phyloP scores from a whole-genome alignment of 176 grass and related monocot genomes.

The bread wheat (Triticum aestivum) region IWGSC_CS_RefSeq_v2.1 NC_057810.1:301918491-301918990 shows the following conservation, averaged over 20 bases:
- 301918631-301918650: conserved; percentile 27
- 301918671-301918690: conserved; percentile 13
- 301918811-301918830: conserved; percentile 47
- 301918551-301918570: conserved; percentile 51
- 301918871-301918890: conserved; percentile 7
- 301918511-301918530: conserved; percentile 69
- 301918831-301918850: conserved; percentile 28
- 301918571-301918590: conserved; percentile 60
- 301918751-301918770: conserved; percentile 80
- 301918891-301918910: conserved; percentile 29
- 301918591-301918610: conserved; percentile 90
- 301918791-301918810: conserved; percentile 53
- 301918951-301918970: conserved; percentile 49
- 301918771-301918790: conserved; percentile 72
- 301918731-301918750: conserved; percentile 93
- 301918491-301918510: conserved; percentile 74
- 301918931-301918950: conserved; percentile 56
- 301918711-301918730: conserved; percentile 58
- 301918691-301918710: background rate
- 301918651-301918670: conserved; percentile 21
- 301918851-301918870: conserved; percentile 15
- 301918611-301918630: conserved; percentile 91
- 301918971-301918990: conserved; percentile 65
- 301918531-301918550: conserved; percentile 72
- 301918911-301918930: conserved; percentile 59